Evolutionary conservation across 2,329 filamentous ascomycete genomes (phyloP).

Genomic region (Fusarium sp.): DNA sequence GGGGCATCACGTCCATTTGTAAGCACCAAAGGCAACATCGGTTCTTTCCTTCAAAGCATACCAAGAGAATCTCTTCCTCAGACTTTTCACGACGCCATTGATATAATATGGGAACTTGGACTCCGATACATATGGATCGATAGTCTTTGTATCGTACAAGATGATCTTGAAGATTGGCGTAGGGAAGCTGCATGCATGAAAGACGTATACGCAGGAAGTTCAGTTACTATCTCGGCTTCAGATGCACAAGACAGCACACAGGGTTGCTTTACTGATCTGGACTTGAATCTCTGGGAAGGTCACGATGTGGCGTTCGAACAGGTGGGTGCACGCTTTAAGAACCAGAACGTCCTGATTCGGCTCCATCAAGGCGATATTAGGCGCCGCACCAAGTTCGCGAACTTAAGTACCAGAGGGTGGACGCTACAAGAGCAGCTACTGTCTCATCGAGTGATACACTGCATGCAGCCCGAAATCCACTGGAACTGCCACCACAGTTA

Average conservation of each 20-base stretch:
- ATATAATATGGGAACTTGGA: not conserved
- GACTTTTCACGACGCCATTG: slow-evolving; percentile 12
- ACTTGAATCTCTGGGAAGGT: not conserved
- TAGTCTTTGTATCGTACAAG: slow-evolving; percentile 32
- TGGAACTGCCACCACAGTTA: slow-evolving; percentile 11
- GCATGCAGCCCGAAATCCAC: slow-evolving; percentile 17
- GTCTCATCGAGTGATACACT: slow-evolving; percentile 6
- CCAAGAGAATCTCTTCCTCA: not conserved
- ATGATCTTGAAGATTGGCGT: slow-evolving; percentile 19
- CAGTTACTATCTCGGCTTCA: slow-evolving; percentile 17
- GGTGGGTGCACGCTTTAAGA: not conserved
- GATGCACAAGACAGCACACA: slow-evolving; percentile 2
- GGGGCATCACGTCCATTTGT: not conserved
- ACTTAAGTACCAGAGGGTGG: slow-evolving; percentile 7
- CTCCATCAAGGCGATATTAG: not conserved
- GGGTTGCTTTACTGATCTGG: not conserved
- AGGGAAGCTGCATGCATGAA: slow-evolving; percentile 9
- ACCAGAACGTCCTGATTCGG: not conserved
- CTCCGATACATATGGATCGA: slow-evolving; percentile 33
- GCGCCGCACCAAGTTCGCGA: not conserved
- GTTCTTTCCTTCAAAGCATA: not conserved
- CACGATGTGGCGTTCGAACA: not conserved
- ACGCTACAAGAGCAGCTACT: slow-evolving; percentile 15
- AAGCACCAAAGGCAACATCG: not conserved
- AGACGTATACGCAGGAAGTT: not conserved